phyloP scores from a whole-genome alignment of 257 asterid genomes.

The Leonotis leonurus region DNA sequence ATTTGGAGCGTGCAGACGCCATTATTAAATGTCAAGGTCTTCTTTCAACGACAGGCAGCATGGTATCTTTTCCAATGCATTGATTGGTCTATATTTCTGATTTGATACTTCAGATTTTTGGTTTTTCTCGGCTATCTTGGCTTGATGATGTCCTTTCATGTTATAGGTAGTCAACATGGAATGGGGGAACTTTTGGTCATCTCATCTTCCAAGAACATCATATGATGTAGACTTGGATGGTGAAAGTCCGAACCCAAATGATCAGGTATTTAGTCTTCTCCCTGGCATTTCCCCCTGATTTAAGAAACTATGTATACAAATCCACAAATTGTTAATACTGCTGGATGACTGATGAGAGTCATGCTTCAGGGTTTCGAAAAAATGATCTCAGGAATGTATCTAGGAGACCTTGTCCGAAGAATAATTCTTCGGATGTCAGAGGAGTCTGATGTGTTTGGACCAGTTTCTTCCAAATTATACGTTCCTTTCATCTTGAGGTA shows the following conservation, averaged over 20 bases:
- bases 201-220: slow-evolving; percentile 78
- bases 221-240: slow-evolving; percentile 74
- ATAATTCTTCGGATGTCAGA: slow-evolving; percentile 64
- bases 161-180: slow-evolving; percentile 82
- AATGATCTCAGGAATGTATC: slow-evolving; percentile 92
- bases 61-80: slow-evolving; percentile 41
- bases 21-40: slow-evolving; percentile 84
- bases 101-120: not conserved
- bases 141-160: not conserved
- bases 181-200: slow-evolving; percentile 96
- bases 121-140: not conserved
- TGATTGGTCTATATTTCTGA: not conserved
- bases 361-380: slow-evolving; percentile 73
- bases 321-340: slow-evolving; percentile 4
- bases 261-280: slow-evolving; percentile 44
- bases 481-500: slow-evolving; percentile 72
- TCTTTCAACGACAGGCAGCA: slow-evolving; percentile 52
- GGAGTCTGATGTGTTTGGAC: slow-evolving; percentile 64
- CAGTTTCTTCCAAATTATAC: slow-evolving; percentile 45
- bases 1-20: slow-evolving; percentile 80
- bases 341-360: slow-evolving; percentile 9
- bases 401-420: slow-evolving; percentile 87
- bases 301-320: not conserved
- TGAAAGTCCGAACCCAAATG: slow-evolving; percentile 73
- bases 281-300: not conserved